Evolutionary conservation across 768 basidiomycete genomes (phyloP).

Genomic region (Auricularia heimuer): DNA sequence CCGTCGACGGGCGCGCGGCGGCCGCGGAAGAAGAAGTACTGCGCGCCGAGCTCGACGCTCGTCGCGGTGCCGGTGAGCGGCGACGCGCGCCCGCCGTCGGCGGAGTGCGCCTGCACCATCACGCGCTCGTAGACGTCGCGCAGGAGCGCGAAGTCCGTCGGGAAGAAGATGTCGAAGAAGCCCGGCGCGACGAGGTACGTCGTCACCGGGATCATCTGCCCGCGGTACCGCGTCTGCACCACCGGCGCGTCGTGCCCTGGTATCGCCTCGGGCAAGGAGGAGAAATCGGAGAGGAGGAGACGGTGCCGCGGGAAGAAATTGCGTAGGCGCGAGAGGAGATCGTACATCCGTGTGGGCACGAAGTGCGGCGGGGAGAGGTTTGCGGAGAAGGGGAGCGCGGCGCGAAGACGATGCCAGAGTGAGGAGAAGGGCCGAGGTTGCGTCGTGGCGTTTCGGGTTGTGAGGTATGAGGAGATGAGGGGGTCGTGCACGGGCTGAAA

Average conservation of each 20-base stretch:
- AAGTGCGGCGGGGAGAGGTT: constrained; percentile 85
- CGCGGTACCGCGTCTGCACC: constrained; percentile 85
- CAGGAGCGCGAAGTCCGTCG: constrained; percentile 76
- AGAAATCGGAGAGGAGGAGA: constrained; percentile 91
- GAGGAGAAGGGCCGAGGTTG: constrained; percentile 49
- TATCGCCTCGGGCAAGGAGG: constrained; percentile 75
- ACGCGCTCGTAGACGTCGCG: constrained; percentile 85
- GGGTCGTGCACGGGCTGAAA: constrained; percentile 83
- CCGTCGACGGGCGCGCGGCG: constrained; percentile 60
- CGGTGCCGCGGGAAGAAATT: constrained; percentile 84
- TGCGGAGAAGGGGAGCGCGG: constrained; percentile 74
- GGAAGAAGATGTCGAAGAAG: constrained; percentile 98
- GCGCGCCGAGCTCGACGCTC: constrained; percentile 41
- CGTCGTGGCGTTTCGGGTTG: constrained; percentile 48
- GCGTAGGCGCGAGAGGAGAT: constrained; percentile 74
- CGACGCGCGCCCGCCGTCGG: constrained; percentile 28
- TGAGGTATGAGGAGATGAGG: constrained; percentile 68
- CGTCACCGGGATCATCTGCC: constrained; percentile 77
- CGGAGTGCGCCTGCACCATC: constrained; percentile 45
- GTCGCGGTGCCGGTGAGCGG: constrained; percentile 44
- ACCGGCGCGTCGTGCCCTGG: constrained; percentile 76
- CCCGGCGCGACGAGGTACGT: constrained; percentile 91
- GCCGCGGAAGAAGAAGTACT: constrained; percentile 59
- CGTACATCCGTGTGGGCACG: constrained; percentile 83
- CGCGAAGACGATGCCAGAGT: constrained; percentile 50